Evolutionary conservation across 441 rosid genomes (phyloP).

Genomic region (Jatropha podagrica): DNA sequence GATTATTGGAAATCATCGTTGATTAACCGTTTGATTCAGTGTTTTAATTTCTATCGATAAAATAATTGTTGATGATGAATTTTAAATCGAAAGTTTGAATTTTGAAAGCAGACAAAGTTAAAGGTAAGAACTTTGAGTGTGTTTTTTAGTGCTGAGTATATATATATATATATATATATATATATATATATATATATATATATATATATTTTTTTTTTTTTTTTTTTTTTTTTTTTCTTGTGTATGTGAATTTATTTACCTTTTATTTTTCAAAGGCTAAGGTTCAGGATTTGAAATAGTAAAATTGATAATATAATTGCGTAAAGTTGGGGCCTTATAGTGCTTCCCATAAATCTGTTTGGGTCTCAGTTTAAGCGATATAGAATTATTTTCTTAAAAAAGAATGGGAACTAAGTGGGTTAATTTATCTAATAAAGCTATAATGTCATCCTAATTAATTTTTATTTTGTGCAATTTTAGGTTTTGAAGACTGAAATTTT

Average conservation of each 20-base stretch:
- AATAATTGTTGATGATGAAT: neutral
- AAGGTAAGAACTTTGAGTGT: neutral
- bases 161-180: too few relatives aligned
- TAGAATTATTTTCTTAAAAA: neutral
- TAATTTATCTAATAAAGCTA: neutral
- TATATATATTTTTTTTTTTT: too few relatives aligned
- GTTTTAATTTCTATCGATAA: neutral
- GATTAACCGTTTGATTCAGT: neutral
- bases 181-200: too few relatives aligned
- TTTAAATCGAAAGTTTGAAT: neutral
- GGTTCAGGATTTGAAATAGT: neutral
- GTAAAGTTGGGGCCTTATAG: neutral
- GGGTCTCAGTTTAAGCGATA: neutral
- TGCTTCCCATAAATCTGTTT: too few relatives aligned
- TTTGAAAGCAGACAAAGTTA: neutral
- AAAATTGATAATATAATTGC: neutral
- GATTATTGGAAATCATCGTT: neutral
- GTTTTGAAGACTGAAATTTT: slow-evolving; percentile 10
- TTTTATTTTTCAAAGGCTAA: neutral
- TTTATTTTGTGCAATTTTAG: neutral
- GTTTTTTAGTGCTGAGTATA: neutral
- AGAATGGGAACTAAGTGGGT: neutral
- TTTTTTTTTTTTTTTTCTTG: neutral
- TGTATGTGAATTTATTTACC: too few relatives aligned
- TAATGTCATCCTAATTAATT: too few relatives aligned